Conservation (phyloP, 1,139 yeast species). For the Pichia sp. region DNA sequence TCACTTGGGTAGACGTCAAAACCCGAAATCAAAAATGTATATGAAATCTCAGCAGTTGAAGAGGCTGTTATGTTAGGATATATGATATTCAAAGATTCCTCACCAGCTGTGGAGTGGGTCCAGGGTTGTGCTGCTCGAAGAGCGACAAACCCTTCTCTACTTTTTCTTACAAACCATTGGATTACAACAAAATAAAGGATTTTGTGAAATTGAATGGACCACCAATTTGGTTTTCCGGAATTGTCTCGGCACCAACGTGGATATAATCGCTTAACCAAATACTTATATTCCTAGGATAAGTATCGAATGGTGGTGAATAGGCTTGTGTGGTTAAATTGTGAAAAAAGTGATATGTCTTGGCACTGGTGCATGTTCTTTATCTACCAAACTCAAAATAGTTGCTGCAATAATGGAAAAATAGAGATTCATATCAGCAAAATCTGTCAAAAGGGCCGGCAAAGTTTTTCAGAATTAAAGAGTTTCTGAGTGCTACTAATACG, state of each 20-base stretch:
- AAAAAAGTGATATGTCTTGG: conserved; percentile 7
- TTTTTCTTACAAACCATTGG: conserved; percentile 10
- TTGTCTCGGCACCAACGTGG: conserved; percentile 10
- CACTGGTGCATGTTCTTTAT: conserved; percentile 10
- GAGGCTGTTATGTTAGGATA: conserved; percentile 6
- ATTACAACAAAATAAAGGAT: conserved; percentile 7
- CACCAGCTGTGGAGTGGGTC: conserved; percentile 9
- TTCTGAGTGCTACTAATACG: no score
- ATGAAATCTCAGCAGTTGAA: conserved; percentile 2
- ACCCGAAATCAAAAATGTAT: conserved; percentile 5
- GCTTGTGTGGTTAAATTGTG: conserved; percentile 6
- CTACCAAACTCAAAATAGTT: conserved; percentile 7
- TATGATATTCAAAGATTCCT: conserved; percentile 7
- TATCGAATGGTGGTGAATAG: conserved; percentile 7
- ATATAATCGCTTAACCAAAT: conserved; percentile 7
- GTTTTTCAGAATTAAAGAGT: conserved; percentile 4
- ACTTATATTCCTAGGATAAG: conserved; percentile 8
- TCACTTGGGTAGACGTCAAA: conserved; percentile 10
- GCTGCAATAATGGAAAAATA: conserved; percentile 7
- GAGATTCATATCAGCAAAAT: conserved; percentile 8
- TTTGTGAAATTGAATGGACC: conserved; percentile 3
- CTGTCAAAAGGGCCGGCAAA: conserved; percentile 12
- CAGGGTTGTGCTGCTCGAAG: conserved; percentile 8
- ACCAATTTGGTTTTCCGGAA: conserved; percentile 4
- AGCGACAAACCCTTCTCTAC: conserved; percentile 6